Conservation (phyloP, 495 filamentous ascomycete genomes). For the Penicillium paxilli region DNA sequence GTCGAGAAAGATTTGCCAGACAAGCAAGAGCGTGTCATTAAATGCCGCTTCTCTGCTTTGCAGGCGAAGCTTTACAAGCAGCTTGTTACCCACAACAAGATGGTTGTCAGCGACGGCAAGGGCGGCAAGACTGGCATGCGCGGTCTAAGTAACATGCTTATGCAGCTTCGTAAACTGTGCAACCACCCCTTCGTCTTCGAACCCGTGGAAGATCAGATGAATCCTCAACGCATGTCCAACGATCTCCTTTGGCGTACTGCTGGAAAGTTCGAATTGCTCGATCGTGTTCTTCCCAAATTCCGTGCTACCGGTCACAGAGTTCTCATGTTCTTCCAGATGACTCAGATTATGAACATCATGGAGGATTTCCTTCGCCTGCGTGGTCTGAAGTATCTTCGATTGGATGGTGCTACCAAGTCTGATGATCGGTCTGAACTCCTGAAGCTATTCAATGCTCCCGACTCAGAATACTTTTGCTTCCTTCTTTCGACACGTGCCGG, state of each 20-base stretch:
- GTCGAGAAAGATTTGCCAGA: constrained; percentile 98
- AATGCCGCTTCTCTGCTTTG: constrained; percentile 95
- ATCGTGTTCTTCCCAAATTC: constrained; percentile 92
- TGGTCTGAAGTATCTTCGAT: constrained; percentile 78
- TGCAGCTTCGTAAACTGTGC: constrained; percentile 98
- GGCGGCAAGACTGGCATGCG: constrained; percentile 93
- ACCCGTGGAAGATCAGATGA: constrained; percentile 97
- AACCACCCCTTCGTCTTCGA: constrained; percentile 99
- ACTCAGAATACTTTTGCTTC: constrained; percentile 96
- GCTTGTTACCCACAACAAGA: constrained; percentile 90
- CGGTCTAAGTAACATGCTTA: constrained; percentile 98
- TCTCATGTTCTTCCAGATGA: constrained; percentile 99
- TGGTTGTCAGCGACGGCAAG: constrained; percentile 91
- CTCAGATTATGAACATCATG: constrained; percentile 99
- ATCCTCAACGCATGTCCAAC: constrained; percentile 81
- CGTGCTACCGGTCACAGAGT: constrained; percentile 85
- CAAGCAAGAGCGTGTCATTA: constrained; percentile 98
- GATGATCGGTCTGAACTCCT: constrained; percentile 94
- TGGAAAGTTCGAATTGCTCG: constrained; percentile 95
- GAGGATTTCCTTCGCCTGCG: constrained; percentile 92
- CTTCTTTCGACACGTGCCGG: constrained; percentile 97
- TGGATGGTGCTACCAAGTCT: constrained; percentile 95
- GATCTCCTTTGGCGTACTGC: constrained; percentile 94
- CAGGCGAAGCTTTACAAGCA: constrained; percentile 95
- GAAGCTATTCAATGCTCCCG: constrained; percentile 81